These are phyloP conservation scores for Stellera chamaejasme DNA, from an alignment of 345 rosid genomes.

Conservation along the genomic window DNA sequence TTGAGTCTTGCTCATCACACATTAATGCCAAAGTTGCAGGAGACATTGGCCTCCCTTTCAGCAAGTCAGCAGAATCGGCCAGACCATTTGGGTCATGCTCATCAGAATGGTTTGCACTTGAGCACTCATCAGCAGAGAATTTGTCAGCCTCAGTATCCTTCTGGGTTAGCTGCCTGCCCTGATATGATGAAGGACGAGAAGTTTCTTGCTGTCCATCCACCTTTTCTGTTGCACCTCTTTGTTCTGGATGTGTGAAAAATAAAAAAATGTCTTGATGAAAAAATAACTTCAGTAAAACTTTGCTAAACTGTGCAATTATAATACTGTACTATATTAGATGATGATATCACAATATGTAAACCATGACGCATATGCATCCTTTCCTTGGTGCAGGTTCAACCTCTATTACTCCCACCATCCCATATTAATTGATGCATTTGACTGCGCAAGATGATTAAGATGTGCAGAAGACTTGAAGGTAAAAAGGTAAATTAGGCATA, in stretches of 20 bases:
- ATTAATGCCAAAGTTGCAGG: conserved; percentile 92
- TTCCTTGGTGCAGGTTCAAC: too few relatives aligned
- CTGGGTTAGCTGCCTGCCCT: conserved; percentile 34
- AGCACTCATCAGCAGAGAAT: conserved; percentile 37
- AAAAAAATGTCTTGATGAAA: too few relatives aligned
- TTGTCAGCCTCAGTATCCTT: conserved; percentile 33
- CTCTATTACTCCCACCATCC: too few relatives aligned
- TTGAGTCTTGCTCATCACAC: conserved; percentile 87
- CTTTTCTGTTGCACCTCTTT: conserved; percentile 39
- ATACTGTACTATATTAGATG: too few relatives aligned
- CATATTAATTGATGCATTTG: too few relatives aligned
- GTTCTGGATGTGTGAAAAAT: conserved; percentile 25
- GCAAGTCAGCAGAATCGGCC: conserved; percentile 41
- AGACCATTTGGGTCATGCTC: conserved; percentile 36
- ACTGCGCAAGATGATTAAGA: too few relatives aligned
- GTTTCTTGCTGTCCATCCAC: conserved; percentile 31
- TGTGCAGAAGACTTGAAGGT: too few relatives aligned
- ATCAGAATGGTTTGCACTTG: conserved; percentile 41
- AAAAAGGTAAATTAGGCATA: too few relatives aligned
- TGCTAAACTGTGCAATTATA: too few relatives aligned
- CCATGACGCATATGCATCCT: too few relatives aligned
- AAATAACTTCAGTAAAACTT: too few relatives aligned
- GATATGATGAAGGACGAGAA: conserved; percentile 40
- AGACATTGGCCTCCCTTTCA: conserved; percentile 70
- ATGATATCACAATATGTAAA: too few relatives aligned